Percentiles rank a stretch among this genome's conserved stretches.
These are phyloP conservation scores for Solanum rostratum DNA, from an alignment of 257 asterid species.

Conservation along the genomic window DNA sequence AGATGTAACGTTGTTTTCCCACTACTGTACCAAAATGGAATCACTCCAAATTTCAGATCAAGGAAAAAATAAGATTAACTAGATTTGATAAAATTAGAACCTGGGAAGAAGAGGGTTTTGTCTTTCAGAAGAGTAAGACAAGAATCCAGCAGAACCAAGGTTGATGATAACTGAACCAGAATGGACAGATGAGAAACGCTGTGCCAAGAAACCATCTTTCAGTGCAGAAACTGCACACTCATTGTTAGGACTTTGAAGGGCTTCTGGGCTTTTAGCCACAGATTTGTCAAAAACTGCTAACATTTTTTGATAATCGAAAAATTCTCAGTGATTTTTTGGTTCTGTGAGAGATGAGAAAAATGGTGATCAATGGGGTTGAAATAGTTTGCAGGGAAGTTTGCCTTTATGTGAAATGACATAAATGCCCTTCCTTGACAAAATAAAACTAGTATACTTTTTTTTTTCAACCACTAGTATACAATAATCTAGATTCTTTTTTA, in stretches of 20 bases:
- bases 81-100: slow-evolving; percentile 13
- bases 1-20: not conserved
- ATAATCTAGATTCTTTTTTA: not conserved
- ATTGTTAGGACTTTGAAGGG: slow-evolving; percentile 37
- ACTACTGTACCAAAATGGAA: not conserved
- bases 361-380: not conserved
- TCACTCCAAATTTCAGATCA: not conserved
- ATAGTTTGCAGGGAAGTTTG: not conserved
- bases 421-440: not conserved
- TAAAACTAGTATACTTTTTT: too few relatives aligned
- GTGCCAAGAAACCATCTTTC: slow-evolving; percentile 68
- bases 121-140: slow-evolving; percentile 54
- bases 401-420: not conserved
- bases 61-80: not conserved
- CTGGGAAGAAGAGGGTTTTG: slow-evolving; percentile 81
- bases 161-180: slow-evolving; percentile 63
- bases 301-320: slow-evolving; percentile 20
- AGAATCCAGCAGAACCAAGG: slow-evolving; percentile 58
- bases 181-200: slow-evolving; percentile 46
- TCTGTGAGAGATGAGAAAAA: not conserved
- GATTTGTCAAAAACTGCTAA: not conserved
- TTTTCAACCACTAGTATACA: too few relatives aligned
- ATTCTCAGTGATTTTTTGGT: not conserved
- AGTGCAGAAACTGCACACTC: slow-evolving; percentile 40
- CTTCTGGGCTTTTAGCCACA: slow-evolving; percentile 63